These are phyloP conservation scores for Penicillium sp. DNA, from an alignment of 2,329 filamentous ascomycete species.

Conservation along the genomic window DNA sequence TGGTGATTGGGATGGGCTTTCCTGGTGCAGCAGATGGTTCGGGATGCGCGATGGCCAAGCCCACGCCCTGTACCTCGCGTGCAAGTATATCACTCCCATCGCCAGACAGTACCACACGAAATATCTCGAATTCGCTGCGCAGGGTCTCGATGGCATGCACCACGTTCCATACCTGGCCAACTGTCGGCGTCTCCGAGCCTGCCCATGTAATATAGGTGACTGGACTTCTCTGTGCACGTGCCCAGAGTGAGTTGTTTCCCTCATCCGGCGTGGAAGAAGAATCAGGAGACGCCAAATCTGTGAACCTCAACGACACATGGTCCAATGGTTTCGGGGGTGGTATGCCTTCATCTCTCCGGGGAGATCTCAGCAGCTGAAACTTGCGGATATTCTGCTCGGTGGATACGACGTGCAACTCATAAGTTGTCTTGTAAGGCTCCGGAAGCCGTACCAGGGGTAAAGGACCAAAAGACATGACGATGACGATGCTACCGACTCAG, in stretches of 20 bases:
- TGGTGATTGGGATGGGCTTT: constrained; percentile 29
- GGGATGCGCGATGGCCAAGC: constrained; percentile 46
- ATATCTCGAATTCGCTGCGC: constrained; percentile 32
- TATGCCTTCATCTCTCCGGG: constrained; percentile 18
- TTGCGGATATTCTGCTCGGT: constrained; percentile 12
- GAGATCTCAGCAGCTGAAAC: constrained; percentile 20
- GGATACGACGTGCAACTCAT: constrained; percentile 15
- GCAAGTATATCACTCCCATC: constrained; percentile 24
- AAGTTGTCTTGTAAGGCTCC: constrained; percentile 21
- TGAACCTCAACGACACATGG: constrained; percentile 30
- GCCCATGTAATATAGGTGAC: constrained; percentile 36
- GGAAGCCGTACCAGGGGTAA: constrained; percentile 17
- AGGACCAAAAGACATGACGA: neutral
- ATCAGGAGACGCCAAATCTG: constrained; percentile 25
- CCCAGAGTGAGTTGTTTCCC: constrained; percentile 42
- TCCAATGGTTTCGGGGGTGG: constrained; percentile 28
- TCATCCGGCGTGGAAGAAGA: constrained; percentile 19
- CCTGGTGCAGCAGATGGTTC: constrained; percentile 39
- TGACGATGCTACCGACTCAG: neutral
- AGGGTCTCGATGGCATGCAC: constrained; percentile 39
- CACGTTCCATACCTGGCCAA: constrained; percentile 42
- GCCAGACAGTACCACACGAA: constrained; percentile 36
- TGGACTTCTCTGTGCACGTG: constrained; percentile 32
- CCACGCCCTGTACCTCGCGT: constrained; percentile 34
- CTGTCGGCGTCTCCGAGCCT: constrained; percentile 25